phyloP scores from a whole-genome alignment of 176 grass and related monocot genomes.

The Puya raimondii region DNA sequence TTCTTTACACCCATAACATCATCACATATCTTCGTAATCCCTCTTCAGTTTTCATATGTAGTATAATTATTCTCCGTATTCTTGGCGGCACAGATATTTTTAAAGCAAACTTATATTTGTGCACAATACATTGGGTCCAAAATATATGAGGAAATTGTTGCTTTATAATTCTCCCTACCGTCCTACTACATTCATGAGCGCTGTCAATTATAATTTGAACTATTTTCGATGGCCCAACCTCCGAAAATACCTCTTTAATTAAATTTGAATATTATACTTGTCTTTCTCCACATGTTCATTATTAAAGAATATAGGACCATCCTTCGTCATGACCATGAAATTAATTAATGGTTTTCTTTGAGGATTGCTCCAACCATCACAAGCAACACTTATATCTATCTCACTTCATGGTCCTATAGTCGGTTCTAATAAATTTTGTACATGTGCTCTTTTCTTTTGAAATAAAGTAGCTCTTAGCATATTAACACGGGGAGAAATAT shows the following conservation, averaged over 20 bases:
- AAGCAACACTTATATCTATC: constrained; percentile 5
- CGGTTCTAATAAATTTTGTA: background rate
- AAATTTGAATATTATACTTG: background rate
- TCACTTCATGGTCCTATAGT: constrained; percentile 1
- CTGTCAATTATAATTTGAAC: constrained; percentile 13
- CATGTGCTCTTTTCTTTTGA: background rate
- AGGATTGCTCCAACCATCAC: constrained; percentile 2
- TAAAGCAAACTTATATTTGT: no score
- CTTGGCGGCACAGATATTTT: no score
- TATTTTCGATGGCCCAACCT: constrained; percentile 9
- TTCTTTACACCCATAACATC: background rate
- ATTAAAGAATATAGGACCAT: constrained; percentile 11
- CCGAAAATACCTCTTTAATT: background rate
- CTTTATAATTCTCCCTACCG: no score
- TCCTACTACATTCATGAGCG: background rate
- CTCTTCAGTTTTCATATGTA: no score
- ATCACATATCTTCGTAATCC: background rate
- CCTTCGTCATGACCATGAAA: constrained; percentile 9
- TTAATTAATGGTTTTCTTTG: constrained; percentile 4
- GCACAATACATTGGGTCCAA: no score
- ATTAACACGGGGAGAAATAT: constrained; percentile 1
- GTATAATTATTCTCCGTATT: no score
- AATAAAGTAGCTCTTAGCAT: constrained; percentile 8
- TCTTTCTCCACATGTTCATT: constrained; percentile 4
- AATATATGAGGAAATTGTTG: no score